phyloP scores from a whole-genome alignment of 306 rosid species.

The Rosa rugosa region DNA sequence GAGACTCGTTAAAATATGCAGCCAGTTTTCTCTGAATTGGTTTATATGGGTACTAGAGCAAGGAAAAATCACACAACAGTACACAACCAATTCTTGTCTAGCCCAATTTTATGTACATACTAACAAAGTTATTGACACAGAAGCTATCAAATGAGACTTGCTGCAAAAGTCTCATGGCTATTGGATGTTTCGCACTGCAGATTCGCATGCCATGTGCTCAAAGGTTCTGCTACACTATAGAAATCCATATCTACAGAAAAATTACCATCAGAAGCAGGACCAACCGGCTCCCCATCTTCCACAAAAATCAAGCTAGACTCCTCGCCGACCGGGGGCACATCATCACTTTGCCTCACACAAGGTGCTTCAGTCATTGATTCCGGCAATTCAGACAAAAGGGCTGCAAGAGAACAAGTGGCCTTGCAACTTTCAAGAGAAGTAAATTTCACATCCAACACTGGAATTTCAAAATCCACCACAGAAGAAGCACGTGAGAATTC shows the following conservation, averaged over 20 bases:
- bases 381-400: slow-evolving; percentile 42
- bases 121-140: neutral
- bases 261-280: slow-evolving; percentile 24
- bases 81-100: slow-evolving; percentile 2
- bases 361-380: slow-evolving; percentile 33
- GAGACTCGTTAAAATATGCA: neutral
- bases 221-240: slow-evolving; percentile 36
- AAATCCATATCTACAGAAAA: slow-evolving; percentile 43
- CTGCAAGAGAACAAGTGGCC: slow-evolving; percentile 43
- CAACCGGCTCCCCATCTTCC: slow-evolving; percentile 37
- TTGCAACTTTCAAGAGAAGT: slow-evolving; percentile 32
- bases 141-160: slow-evolving; percentile 52
- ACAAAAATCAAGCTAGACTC: slow-evolving; percentile 52
- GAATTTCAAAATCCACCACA: slow-evolving; percentile 54
- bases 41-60: neutral
- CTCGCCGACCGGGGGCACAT: slow-evolving; percentile 23
- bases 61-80: neutral
- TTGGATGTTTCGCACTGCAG: slow-evolving; percentile 33
- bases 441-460: slow-evolving; percentile 78
- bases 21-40: neutral
- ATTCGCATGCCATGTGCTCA: slow-evolving; percentile 34
- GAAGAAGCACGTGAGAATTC: slow-evolving; percentile 53
- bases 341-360: slow-evolving; percentile 31
- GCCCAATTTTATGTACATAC: slow-evolving; percentile 25
- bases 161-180: slow-evolving; percentile 38